These are phyloP conservation scores for Cercospora canescens DNA, from an alignment of 2,329 filamentous ascomycete genomes.

Conservation along the genomic window DNA sequence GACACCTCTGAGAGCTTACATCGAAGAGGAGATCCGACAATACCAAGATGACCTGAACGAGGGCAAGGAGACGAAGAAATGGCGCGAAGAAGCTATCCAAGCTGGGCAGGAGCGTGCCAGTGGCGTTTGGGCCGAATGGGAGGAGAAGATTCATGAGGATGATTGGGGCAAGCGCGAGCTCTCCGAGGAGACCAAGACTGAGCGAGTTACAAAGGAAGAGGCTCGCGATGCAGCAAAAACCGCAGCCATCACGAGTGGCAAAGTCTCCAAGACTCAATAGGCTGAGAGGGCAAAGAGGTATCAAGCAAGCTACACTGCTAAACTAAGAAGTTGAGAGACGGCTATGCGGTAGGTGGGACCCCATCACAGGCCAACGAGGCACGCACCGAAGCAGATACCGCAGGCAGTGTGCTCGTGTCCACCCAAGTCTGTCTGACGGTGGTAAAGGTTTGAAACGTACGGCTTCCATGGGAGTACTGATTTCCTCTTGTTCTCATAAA, in stretches of 20 bases:
- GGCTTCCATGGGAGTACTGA: background rate
- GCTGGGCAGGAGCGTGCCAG: constrained; percentile 54
- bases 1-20: constrained; percentile 48
- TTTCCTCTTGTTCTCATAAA: background rate
- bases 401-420: background rate
- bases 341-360: background rate
- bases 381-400: background rate
- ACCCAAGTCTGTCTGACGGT: no score
- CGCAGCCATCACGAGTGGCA: background rate
- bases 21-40: constrained; percentile 54
- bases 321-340: background rate
- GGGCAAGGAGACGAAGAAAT: constrained; percentile 59
- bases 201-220: background rate
- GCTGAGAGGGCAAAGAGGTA: background rate
- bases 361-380: background rate
- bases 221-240: constrained; percentile 1
- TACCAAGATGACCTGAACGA: constrained; percentile 58
- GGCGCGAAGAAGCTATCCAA: constrained; percentile 55
- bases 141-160: constrained; percentile 55
- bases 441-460: background rate
- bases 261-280: background rate
- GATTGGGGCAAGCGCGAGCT: constrained; percentile 52
- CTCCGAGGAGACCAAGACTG: background rate
- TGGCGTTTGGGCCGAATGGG: constrained; percentile 59
- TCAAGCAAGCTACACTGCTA: background rate